Percentiles rank a stretch among this genome's conserved stretches.
Evolutionary conservation across 2,329 filamentous ascomycete species (phyloP).

Genomic region (Nigrospora osmanthi): DNA sequence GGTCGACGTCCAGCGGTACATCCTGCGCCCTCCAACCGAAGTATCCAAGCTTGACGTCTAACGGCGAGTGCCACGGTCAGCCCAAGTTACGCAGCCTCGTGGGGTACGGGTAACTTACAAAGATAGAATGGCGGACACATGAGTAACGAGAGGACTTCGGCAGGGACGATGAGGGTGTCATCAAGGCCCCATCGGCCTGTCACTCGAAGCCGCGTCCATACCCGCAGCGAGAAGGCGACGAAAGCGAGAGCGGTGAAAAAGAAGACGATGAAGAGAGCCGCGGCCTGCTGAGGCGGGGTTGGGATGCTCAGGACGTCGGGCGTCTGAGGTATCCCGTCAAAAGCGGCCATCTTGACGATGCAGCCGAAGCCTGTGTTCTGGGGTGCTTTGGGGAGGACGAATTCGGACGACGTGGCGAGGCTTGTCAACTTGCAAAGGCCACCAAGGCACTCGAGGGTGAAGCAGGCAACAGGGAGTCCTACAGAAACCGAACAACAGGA

Average conservation of each 20-base stretch:
- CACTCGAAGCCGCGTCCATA: constrained; percentile 18
- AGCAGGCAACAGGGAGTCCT: too few species aligned
- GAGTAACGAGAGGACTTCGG: constrained; percentile 11
- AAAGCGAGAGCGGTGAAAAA: constrained; percentile 21
- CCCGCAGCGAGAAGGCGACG: constrained; percentile 14
- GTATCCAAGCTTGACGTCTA: constrained; percentile 20
- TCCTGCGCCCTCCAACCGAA: constrained; percentile 15
- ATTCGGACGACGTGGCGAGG: too few species aligned
- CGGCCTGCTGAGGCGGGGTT: constrained; percentile 21
- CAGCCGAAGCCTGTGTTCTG: too few species aligned
- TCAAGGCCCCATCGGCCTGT: constrained; percentile 16
- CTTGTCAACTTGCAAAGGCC: too few species aligned
- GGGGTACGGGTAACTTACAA: constrained; percentile 9
- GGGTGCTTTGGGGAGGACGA: too few species aligned
- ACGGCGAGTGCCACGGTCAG: background rate
- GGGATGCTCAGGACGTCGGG: constrained; percentile 19
- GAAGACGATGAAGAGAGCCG: constrained; percentile 21
- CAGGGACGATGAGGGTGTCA: constrained; percentile 17
- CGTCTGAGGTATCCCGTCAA: constrained; percentile 7
- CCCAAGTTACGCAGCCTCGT: background rate
- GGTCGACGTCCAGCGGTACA: constrained; percentile 6
- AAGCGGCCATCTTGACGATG: constrained; percentile 3
- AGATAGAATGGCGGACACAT: constrained; percentile 15
- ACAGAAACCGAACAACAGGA: too few species aligned
- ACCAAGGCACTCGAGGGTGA: too few species aligned